phyloP scores from a whole-genome alignment of 2,329 filamentous ascomycete species.

The Lizonia empirigonia region DNA sequence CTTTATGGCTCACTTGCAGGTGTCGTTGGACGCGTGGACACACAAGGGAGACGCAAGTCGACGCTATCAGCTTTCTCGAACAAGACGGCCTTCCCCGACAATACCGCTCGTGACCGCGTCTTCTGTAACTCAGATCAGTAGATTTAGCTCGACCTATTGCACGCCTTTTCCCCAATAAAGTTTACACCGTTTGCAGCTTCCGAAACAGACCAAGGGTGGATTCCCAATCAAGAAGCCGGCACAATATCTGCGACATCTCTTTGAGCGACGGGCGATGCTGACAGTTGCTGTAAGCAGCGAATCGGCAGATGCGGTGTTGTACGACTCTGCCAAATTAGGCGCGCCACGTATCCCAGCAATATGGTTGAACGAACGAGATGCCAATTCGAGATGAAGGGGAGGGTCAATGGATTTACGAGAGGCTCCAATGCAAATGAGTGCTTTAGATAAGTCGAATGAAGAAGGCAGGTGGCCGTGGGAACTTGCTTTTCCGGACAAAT shows the following conservation, averaged over 20 bases:
- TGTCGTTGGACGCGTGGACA: neutral
- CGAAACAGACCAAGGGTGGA: neutral
- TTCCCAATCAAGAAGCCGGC: slow-evolving; percentile 3
- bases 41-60: slow-evolving; percentile 8
- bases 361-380: slow-evolving; percentile 1
- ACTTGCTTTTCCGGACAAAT: neutral
- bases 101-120: neutral
- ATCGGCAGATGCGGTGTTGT: slow-evolving; percentile 12
- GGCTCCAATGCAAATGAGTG: neutral
- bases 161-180: neutral
- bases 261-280: slow-evolving; percentile 1
- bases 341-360: slow-evolving; percentile 12
- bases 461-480: neutral
- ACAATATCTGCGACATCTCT: slow-evolving; percentile 1
- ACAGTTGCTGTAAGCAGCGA: slow-evolving; percentile 4
- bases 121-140: slow-evolving; percentile 1
- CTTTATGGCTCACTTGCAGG: neutral
- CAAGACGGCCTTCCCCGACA: neutral
- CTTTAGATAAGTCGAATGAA: slow-evolving; percentile 2
- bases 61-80: slow-evolving; percentile 7
- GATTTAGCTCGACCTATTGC: neutral
- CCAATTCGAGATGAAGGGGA: neutral
- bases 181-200: slow-evolving; percentile 1
- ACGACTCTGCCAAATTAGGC: neutral
- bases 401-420: neutral